phyloP scores from a whole-genome alignment of 2,329 filamentous ascomycete genomes.

The Drechslera avenae region DNA sequence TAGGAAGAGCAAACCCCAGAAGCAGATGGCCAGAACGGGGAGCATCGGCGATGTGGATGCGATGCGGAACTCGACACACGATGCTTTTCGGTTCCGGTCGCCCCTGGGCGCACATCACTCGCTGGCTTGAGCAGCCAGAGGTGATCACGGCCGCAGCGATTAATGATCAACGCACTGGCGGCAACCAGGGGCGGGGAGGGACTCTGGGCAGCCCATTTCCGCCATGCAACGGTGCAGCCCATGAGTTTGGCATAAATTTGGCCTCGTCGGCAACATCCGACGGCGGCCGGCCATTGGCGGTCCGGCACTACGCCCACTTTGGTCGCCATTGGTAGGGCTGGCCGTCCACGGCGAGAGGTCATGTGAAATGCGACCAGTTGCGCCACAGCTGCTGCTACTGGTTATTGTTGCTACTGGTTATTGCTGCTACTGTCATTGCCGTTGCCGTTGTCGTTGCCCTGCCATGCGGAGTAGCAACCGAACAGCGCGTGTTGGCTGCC shows the following conservation, averaged over 20 bases:
- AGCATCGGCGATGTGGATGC: conserved; percentile 5
- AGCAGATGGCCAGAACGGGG: background rate
- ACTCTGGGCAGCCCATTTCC: conserved; percentile 12
- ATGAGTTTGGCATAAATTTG: too few species aligned
- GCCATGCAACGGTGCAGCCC: background rate
- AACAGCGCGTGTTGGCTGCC: background rate
- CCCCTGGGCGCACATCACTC: background rate
- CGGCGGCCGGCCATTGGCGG: background rate
- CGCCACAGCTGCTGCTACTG: background rate
- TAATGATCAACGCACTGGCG: conserved; percentile 3
- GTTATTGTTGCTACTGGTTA: background rate
- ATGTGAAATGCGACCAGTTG: too few species aligned
- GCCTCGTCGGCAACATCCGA: background rate
- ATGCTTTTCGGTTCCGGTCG: background rate
- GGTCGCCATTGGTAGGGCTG: background rate
- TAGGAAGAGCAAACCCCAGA: conserved; percentile 2
- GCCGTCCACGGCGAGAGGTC: too few species aligned
- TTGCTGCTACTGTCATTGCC: background rate
- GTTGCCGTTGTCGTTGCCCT: background rate
- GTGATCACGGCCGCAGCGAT: too few species aligned
- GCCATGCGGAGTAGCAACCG: background rate
- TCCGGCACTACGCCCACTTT: conserved; percentile 6
- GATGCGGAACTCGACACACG: background rate
- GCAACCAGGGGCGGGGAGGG: conserved; percentile 19
- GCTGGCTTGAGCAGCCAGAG: background rate